phyloP scores from a whole-genome alignment of 768 basidiomycete species.

The Serendipita vermifera region DNA sequence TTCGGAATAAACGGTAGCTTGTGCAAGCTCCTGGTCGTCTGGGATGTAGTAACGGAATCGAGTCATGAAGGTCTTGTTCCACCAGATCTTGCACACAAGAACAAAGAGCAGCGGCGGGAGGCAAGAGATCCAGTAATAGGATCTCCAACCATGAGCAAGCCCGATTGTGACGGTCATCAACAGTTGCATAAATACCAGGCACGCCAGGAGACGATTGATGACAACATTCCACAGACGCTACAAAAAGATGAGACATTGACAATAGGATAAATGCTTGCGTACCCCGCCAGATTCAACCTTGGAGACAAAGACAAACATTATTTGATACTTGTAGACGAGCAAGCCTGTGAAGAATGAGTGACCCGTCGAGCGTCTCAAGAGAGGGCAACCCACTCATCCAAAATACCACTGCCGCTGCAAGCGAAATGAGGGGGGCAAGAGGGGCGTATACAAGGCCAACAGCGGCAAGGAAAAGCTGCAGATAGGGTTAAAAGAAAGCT shows the following conservation, averaged over 20 bases:
- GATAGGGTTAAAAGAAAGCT: neutral
- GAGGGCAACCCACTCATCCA: conserved; percentile 36
- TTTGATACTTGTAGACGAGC: conserved; percentile 89
- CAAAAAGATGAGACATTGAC: conserved; percentile 6
- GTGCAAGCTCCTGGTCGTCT: conserved; percentile 57
- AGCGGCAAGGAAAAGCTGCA: conserved; percentile 74
- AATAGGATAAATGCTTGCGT: conserved; percentile 23
- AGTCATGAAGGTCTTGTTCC: conserved; percentile 51
- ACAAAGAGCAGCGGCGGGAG: conserved; percentile 78
- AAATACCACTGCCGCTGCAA: conserved; percentile 73
- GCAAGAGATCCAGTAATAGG: conserved; percentile 69
- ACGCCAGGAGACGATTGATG: conserved; percentile 72
- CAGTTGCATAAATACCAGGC: conserved; percentile 73
- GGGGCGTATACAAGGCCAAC: conserved; percentile 92
- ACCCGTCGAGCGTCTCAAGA: conserved; percentile 14
- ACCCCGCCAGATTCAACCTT: conserved; percentile 90
- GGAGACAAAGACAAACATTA: conserved; percentile 87
- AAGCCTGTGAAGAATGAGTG: conserved; percentile 42
- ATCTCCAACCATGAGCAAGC: conserved; percentile 55
- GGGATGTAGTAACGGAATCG: conserved; percentile 79
- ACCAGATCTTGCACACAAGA: conserved; percentile 70
- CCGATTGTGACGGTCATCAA: conserved; percentile 82
- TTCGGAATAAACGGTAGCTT: conserved; percentile 64
- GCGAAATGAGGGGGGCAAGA: conserved; percentile 75
- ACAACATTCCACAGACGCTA: conserved; percentile 92